Conservation (phyloP, 192 early-diverging fungal genomes). For the Backusella macrospora region DNA sequence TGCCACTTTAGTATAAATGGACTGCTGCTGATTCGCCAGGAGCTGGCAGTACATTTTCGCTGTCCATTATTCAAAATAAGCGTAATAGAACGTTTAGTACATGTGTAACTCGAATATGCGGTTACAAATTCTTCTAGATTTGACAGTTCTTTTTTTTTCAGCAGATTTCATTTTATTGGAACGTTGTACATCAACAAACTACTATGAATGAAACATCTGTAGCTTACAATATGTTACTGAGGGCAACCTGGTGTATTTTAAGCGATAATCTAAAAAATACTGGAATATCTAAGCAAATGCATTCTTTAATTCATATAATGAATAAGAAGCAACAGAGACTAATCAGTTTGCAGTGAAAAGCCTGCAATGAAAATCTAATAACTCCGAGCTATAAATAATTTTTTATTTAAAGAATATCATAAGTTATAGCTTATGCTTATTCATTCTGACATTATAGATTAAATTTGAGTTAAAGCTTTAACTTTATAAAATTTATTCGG, state of each 20-base stretch:
- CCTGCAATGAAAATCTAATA: too few relatives aligned
- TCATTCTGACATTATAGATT: neutral
- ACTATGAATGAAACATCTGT: neutral
- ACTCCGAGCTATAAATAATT: neutral
- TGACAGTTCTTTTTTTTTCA: neutral
- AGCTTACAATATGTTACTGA: too few relatives aligned
- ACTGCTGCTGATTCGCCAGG: too few relatives aligned
- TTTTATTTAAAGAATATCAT: neutral
- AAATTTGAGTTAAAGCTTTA: neutral
- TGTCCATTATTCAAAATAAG: neutral
- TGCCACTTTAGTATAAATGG: too few relatives aligned
- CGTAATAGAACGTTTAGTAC: neutral
- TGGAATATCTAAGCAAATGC: too few relatives aligned
- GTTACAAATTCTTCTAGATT: neutral
- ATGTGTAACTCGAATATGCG: neutral
- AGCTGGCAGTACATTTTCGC: too few relatives aligned
- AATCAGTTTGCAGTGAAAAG: too few relatives aligned
- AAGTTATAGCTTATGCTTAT: neutral
- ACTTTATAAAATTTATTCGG: neutral
- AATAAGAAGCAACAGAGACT: too few relatives aligned
- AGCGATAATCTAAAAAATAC: neutral
- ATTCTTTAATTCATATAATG: too few relatives aligned
- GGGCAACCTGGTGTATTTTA: too few relatives aligned
- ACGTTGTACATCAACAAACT: neutral
- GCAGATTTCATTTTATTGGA: neutral